These are phyloP conservation scores for Neoboletus magnificus DNA, from an alignment of 768 basidiomycete genomes.

Conservation along the genomic window DNA sequence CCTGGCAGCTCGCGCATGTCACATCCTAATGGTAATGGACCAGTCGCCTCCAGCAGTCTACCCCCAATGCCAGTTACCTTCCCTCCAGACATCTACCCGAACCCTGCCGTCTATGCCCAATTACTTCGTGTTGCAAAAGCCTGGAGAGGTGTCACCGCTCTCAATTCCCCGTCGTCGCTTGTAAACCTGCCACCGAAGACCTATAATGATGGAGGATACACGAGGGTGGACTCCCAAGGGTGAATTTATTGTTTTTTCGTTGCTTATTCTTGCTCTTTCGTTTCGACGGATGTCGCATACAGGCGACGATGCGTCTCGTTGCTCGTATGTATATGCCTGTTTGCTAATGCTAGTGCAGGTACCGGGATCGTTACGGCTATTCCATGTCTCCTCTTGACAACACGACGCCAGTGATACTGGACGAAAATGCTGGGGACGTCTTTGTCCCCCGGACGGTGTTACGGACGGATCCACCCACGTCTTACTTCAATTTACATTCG, in stretches of 20 bases:
- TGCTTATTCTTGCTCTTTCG: background rate
- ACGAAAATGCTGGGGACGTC: slow-evolving; percentile 23
- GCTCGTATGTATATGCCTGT: slow-evolving; percentile 8
- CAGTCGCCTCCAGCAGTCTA: slow-evolving; percentile 6
- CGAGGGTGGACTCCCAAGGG: slow-evolving; percentile 28
- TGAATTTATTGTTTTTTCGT: slow-evolving; percentile 15
- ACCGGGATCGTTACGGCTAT: slow-evolving; percentile 27
- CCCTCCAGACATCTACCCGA: slow-evolving; percentile 27
- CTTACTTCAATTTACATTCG: slow-evolving; percentile 7
- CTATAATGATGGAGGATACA: slow-evolving; percentile 19
- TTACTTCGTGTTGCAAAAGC: slow-evolving; percentile 57
- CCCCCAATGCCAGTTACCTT: slow-evolving; percentile 37
- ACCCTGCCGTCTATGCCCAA: slow-evolving; percentile 41
- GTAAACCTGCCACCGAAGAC: slow-evolving; percentile 21
- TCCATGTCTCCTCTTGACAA: slow-evolving; percentile 29
- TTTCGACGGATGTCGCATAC: slow-evolving; percentile 9
- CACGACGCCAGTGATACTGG: slow-evolving; percentile 35
- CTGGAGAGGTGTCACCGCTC: slow-evolving; percentile 69
- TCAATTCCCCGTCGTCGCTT: slow-evolving; percentile 31
- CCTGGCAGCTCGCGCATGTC: slow-evolving; percentile 19
- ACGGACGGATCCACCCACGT: slow-evolving; percentile 10
- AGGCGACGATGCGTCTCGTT: slow-evolving; percentile 12
- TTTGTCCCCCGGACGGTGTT: slow-evolving; percentile 25
- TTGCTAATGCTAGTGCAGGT: slow-evolving; percentile 24
- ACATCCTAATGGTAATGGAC: slow-evolving; percentile 6